Percentiles rank a stretch among this genome's conserved stretches.
Conservation (phyloP, 306 rosid species). For the Carpinus viminea region DNA sequence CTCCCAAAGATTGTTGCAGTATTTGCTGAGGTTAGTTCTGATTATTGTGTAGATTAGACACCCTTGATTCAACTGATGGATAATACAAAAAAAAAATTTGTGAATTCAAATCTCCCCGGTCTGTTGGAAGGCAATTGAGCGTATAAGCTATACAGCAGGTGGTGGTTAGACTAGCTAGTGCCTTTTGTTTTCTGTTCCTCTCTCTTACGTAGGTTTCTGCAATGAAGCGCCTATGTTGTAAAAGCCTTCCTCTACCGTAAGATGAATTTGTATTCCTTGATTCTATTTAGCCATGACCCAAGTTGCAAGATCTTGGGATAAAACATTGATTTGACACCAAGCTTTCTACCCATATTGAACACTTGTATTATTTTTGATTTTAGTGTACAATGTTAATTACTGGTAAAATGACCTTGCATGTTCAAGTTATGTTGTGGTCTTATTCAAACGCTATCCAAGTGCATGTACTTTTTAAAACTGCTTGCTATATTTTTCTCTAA, state of each 20-base stretch:
- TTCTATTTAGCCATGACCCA: neutral
- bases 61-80: neutral
- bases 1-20: constrained; percentile 88
- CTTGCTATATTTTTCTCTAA: constrained; percentile 9
- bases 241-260: neutral
- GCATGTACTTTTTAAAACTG: neutral
- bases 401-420: neutral
- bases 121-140: neutral
- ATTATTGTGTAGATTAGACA: constrained; percentile 3
- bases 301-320: neutral
- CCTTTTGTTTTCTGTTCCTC: neutral
- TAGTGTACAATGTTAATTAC: neutral
- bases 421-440: neutral
- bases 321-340: neutral
- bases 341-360: neutral
- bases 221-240: neutral
- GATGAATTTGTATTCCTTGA: neutral
- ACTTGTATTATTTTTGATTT: neutral
- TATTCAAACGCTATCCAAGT: neutral
- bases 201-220: neutral
- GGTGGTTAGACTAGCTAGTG: neutral
- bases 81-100: neutral
- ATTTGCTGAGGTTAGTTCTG: constrained; percentile 85
- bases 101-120: neutral
- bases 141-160: neutral